Evolutionary conservation across 2,329 filamentous ascomycete species (phyloP), one percentile per base, ranked within the genome.

Genomic region (Colletotrichum euphorbiae): DNA sequence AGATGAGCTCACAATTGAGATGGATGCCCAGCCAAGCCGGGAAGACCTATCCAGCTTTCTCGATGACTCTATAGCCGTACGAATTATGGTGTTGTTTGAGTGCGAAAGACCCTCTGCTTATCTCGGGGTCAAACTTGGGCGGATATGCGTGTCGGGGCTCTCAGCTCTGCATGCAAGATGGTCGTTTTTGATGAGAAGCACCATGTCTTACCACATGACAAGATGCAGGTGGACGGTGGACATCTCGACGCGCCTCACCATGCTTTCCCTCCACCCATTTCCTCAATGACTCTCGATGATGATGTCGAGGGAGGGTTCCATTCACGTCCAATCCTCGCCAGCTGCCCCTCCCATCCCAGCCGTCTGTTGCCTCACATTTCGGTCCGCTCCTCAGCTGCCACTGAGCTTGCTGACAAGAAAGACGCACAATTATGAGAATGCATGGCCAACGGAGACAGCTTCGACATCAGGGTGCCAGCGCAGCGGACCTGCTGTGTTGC

Each of bases 401-500:
- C 17, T 15, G 17, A 17, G 6, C 42, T 50, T 15, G 21, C 46
- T 19, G 11, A 13, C 40, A 33, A 48, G 21, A 19, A 6, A 19
- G 7, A 13, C 40, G 28, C 46, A 33, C 55, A 45, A 45, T 17
- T 40, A n/a, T 33, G 42, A 21, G 36, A 38, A 63, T 63, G 51
- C 60, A 56, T 56, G 42, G 60, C 60, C n/a, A n/a, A 56, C 50
- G 17, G 61, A 57, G 51, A 54, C 50, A 50, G 38, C 48, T 65
- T 51, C 33, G 48, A 43, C 15, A 55, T 65, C 54, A n/a, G 42
- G 36, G 54, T 69, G 62, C 66, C 66, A 55, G 66, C 66, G 48
- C 62, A 66, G 55, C 33, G 66, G 60, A 28, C 61, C 62, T 66
- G 6, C 21, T 65, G 40, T 60, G 66, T 56, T 69, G 36, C 66